Base-by-base conservation (phyloP, 2,329 filamentous ascomycete species). In the Chrysosphaeria jannelii region DNA sequence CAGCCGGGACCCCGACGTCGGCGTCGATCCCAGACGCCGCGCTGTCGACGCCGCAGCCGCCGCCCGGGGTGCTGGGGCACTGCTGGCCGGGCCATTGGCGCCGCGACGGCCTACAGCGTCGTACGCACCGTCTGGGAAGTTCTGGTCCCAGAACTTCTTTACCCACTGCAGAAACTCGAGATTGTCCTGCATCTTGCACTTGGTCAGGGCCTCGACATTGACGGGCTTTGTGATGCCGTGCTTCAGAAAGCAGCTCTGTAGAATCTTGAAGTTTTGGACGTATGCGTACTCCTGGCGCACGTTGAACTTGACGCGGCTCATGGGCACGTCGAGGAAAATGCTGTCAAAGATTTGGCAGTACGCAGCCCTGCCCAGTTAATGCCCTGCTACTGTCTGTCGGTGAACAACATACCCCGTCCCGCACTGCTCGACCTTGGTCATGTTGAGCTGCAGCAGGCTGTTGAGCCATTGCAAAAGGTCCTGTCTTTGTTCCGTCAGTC, bases 131-230 rank as follows among this genome's bases (percentile, higher is more conserved):
- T 85, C 85, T 6, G 85, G 85, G 48, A 75, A 97, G 55, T 91
- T 78, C 42, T 91, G 75, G 40, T 97, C 85, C 85, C 85, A 97
- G 53, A 78, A 91, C 35, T 60, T 57, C 60, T 97, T 97, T 28
- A 68, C 68, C 71, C 78, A 97, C 50, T 97, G 85, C 29, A 97
- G 56, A 45, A 97, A 97, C 42, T 93, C 85, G 36, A 97, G 71
- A 52, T 97, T 97, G 47, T 97, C 85, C 57, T 97, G 85, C 81
- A 97, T 97, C 56, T 90, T 91, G 57, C 85, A 97, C 48, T 93
- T 97, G 37, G 85, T 63, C 29, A 97, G 65, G 28, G 59, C 54
- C 45, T 90, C 65, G 42, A 93, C 76, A 28, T 76, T 76, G 36
- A 97, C 67, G 14, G 71, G 69, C 43, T 78, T 78, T 37, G 93